A percentile compares a stretch with the other conserved stretches of the same genome.
Conservation (phyloP, 106 monocot species). For the Platanthera zijinensis region DNA sequence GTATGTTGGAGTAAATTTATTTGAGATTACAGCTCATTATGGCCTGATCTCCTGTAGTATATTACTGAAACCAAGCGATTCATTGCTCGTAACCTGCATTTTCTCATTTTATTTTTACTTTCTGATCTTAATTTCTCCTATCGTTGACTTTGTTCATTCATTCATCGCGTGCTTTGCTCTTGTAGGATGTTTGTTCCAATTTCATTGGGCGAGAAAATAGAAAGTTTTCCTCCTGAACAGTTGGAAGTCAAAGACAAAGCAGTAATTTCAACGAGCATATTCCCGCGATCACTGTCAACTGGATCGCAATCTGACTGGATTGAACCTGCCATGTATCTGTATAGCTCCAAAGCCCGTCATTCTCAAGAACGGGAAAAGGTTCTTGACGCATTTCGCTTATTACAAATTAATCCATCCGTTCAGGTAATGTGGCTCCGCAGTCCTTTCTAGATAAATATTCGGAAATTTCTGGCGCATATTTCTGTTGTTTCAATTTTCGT, state of each 20-base stretch:
- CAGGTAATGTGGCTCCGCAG: slow-evolving; percentile 28
- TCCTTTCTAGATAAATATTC: background rate
- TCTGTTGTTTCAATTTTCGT: background rate
- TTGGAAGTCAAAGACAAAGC: slow-evolving; percentile 16
- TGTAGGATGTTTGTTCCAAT: slow-evolving; percentile 25
- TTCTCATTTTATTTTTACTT: too few relatives aligned
- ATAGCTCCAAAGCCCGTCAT: slow-evolving; percentile 17
- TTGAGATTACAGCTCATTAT: too few relatives aligned
- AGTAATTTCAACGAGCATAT: slow-evolving; percentile 6
- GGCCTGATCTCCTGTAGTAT: too few relatives aligned
- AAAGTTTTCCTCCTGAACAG: slow-evolving; percentile 12
- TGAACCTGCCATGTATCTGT: slow-evolving; percentile 41
- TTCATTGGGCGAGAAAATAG: slow-evolving; percentile 17
- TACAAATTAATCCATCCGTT: slow-evolving; percentile 41
- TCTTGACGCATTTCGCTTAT: slow-evolving; percentile 48
- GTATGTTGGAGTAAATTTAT: too few relatives aligned
- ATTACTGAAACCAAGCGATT: too few relatives aligned
- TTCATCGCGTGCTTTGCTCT: background rate
- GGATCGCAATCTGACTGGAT: slow-evolving; percentile 47
- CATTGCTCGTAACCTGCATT: too few relatives aligned
- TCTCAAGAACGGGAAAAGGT: slow-evolving; percentile 25
- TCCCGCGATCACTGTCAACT: background rate
- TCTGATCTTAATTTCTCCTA: too few relatives aligned
- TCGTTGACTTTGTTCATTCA: background rate
- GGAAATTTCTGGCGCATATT: background rate